A percentile compares a stretch with the other conserved stretches of the same genome.
Evolutionary conservation across 805 yeast species (phyloP).

Genomic region (Kregervanrija fluxuum): DNA sequence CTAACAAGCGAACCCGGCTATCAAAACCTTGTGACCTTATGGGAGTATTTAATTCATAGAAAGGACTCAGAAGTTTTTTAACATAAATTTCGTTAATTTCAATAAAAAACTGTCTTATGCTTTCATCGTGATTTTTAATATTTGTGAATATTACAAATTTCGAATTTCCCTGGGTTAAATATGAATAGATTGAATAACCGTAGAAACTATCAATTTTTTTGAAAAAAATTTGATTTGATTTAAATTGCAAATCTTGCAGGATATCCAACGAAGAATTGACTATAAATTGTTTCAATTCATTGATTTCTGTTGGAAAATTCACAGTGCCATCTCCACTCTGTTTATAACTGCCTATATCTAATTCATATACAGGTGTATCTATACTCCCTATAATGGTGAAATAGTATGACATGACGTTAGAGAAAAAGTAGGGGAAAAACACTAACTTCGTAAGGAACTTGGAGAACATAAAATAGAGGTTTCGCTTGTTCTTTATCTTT

Average conservation of each 20-base stretch:
- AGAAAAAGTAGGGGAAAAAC: too few relatives aligned
- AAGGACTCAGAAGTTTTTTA: constrained; percentile 79
- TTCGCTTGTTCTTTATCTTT: too few relatives aligned
- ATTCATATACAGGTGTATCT: constrained; percentile 82
- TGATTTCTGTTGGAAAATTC: constrained; percentile 58
- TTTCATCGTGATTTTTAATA: constrained; percentile 50
- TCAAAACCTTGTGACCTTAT: constrained; percentile 74
- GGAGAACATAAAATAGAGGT: too few relatives aligned
- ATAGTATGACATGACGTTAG: constrained; percentile 64
- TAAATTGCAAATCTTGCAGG: constrained; percentile 88
- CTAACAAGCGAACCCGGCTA: constrained; percentile 58
- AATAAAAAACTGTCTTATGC: constrained; percentile 72
- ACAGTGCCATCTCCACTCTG: constrained; percentile 60
- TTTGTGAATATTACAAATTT: constrained; percentile 72
- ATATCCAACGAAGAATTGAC: constrained; percentile 84
- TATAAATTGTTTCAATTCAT: constrained; percentile 80
- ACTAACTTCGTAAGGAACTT: too few relatives aligned
- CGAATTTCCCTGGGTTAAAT: constrained; percentile 80
- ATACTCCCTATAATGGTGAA: constrained; percentile 81
- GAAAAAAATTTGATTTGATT: constrained; percentile 53
- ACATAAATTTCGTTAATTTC: constrained; percentile 86
- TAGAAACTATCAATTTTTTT: constrained; percentile 82
- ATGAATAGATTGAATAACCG: constrained; percentile 76
- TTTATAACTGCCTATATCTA: constrained; percentile 73
- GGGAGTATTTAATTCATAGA: constrained; percentile 69